Evolutionary conservation across 2,329 filamentous ascomycete species (phyloP).

Genomic region (Didymella segeticola): DNA sequence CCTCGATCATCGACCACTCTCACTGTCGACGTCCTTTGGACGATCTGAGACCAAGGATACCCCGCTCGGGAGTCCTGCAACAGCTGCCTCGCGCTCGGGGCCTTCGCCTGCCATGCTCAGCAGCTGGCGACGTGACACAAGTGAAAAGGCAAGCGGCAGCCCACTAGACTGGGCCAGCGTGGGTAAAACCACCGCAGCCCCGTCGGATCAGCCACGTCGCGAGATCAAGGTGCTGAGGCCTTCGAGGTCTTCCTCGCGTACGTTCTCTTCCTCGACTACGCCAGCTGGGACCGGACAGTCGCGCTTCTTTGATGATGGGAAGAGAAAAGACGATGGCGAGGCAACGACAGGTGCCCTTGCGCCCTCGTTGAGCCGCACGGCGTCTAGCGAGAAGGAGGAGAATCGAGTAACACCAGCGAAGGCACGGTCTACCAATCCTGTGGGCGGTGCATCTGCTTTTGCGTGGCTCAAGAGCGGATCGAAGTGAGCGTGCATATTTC

Average conservation of each 20-base stretch:
- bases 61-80: constrained; percentile 26
- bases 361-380: constrained; percentile 36
- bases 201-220: constrained; percentile 70
- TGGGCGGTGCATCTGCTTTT: constrained; percentile 92
- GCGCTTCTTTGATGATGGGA: constrained; percentile 59
- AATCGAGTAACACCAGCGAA: constrained; percentile 50
- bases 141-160: constrained; percentile 38
- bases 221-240: constrained; percentile 92
- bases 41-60: constrained; percentile 32
- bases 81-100: constrained; percentile 34
- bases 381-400: constrained; percentile 45
- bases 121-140: constrained; percentile 56
- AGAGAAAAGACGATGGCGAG: constrained; percentile 43
- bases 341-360: constrained; percentile 10
- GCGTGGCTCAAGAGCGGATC: constrained; percentile 76
- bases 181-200: constrained; percentile 61
- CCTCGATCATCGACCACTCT: constrained; percentile 40
- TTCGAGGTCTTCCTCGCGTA: constrained; percentile 66
- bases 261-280: constrained; percentile 46
- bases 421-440: constrained; percentile 75
- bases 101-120: constrained; percentile 55
- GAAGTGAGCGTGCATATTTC: constrained; percentile 27
- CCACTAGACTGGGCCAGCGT: constrained; percentile 63
- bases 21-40: constrained; percentile 25
- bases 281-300: constrained; percentile 48